Evolutionary conservation across 805 yeast genomes (phyloP).

Genomic region (Candida tibetensis): DNA sequence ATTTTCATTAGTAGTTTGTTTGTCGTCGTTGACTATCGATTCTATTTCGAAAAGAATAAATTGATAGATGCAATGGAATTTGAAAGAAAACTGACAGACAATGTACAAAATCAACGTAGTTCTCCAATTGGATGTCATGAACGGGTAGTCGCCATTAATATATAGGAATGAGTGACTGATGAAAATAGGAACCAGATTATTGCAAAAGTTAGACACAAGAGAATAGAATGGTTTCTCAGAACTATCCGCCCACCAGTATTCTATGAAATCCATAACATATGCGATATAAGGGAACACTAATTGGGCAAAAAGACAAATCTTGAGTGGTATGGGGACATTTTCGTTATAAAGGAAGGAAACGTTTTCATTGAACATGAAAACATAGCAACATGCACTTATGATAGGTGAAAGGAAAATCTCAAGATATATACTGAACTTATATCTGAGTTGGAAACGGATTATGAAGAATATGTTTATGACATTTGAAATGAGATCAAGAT

Average conservation of each 20-base stretch:
- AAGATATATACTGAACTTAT: slow-evolving; percentile 9
- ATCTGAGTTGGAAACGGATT: slow-evolving; percentile 19
- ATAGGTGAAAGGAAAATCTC: slow-evolving; percentile 19
- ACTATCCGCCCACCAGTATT: slow-evolving; percentile 2
- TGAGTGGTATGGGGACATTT: slow-evolving; percentile 11
- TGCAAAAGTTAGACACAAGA: not conserved
- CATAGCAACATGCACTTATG: slow-evolving; percentile 6
- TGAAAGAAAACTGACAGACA: slow-evolving; percentile 22
- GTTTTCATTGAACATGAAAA: slow-evolving; percentile 10
- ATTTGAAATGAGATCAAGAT: slow-evolving; percentile 23
- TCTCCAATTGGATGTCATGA: slow-evolving; percentile 1
- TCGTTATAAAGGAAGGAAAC: slow-evolving; percentile 7
- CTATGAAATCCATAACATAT: slow-evolving; percentile 12
- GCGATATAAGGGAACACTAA: slow-evolving; percentile 21
- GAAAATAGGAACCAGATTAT: slow-evolving; percentile 31
- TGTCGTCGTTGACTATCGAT: slow-evolving; percentile 12
- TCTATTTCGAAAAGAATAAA: slow-evolving; percentile 31
- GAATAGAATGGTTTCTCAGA: not conserved
- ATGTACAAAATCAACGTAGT: slow-evolving; percentile 16
- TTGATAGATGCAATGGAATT: slow-evolving; percentile 33
- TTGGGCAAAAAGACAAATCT: slow-evolving; percentile 16
- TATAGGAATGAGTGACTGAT: slow-evolving; percentile 34
- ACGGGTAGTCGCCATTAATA: slow-evolving; percentile 21
- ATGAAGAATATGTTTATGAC: slow-evolving; percentile 28
- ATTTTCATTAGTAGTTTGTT: not conserved